A percentile compares a stretch with the other conserved stretches of the same genome.
Conservation (phyloP, 2,329 filamentous ascomycete species). For the Biscogniauxia marginata region DNA sequence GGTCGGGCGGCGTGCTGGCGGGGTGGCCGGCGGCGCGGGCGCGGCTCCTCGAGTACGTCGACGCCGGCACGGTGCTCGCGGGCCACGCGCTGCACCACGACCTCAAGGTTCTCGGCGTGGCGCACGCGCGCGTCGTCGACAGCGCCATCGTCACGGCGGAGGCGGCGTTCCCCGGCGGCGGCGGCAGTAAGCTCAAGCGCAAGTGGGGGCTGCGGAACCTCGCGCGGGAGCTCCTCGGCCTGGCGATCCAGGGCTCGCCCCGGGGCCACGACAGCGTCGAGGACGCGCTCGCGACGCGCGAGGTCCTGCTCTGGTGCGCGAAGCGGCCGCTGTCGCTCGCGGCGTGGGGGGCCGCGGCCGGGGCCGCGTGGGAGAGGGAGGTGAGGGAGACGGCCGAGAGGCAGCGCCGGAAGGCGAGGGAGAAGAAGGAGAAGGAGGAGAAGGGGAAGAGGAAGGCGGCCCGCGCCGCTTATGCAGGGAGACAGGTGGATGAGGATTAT, state of each 20-base stretch:
- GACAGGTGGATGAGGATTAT: not conserved
- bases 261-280: conserved; percentile 48
- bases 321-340: conserved; percentile 36
- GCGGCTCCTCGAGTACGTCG: conserved; percentile 41
- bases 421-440: conserved; percentile 5
- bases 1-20: conserved; percentile 29
- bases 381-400: conserved; percentile 2
- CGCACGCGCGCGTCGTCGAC: conserved; percentile 44
- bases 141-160: conserved; percentile 40
- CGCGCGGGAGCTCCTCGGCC: conserved; percentile 33
- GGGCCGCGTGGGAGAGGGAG: conserved; percentile 6
- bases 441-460: conserved; percentile 1
- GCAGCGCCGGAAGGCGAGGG: not conserved
- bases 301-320: conserved; percentile 47
- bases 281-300: conserved; percentile 48
- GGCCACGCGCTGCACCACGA: conserved; percentile 48
- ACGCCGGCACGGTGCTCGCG: conserved; percentile 44
- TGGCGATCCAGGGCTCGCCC: conserved; percentile 35
- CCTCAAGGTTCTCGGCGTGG: conserved; percentile 41
- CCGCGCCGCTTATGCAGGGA: too few relatives aligned
- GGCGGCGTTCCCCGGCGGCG: conserved; percentile 26
- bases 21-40: conserved; percentile 44
- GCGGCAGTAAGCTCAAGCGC: conserved; percentile 9
- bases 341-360: conserved; percentile 30
- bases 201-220: conserved; percentile 38